These are phyloP conservation scores for Claviceps lovelessii DNA, from an alignment of 2,329 filamentous ascomycete species.

Conservation along the genomic window DNA sequence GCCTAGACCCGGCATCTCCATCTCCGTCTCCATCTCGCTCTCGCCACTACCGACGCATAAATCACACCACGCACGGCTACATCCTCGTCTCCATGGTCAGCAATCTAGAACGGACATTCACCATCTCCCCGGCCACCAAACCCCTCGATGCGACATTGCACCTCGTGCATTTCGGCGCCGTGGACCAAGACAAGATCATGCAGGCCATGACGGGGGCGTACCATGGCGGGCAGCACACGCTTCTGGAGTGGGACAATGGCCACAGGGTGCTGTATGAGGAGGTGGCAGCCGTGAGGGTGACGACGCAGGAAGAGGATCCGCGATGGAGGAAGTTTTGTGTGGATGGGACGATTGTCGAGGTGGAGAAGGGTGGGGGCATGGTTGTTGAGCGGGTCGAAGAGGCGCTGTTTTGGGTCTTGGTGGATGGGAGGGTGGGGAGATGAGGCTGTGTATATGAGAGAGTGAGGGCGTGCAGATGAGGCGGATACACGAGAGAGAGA, in stretches of 20 bases:
- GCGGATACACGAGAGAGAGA: no score
- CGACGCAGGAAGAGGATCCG: conserved; percentile 43
- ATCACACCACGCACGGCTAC: conserved; percentile 51
- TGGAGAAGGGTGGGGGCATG: conserved; percentile 59
- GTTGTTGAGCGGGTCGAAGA: conserved; percentile 39
- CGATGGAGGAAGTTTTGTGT: conserved; percentile 78
- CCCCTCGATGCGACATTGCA: conserved; percentile 58
- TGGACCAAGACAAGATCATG: conserved; percentile 54
- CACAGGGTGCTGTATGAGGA: conserved; percentile 57
- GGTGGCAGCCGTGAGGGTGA: conserved; percentile 52
- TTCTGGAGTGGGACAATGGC: conserved; percentile 35
- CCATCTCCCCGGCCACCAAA: conserved; percentile 58
- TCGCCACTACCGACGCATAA: conserved; percentile 12
- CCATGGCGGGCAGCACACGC: conserved; percentile 40
- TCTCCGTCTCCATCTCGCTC: neutral
- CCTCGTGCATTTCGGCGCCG: conserved; percentile 60
- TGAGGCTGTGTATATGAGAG: neutral
- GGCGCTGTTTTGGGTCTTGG: conserved; percentile 30
- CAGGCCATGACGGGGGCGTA: conserved; percentile 58
- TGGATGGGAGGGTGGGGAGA: conserved; percentile 17
- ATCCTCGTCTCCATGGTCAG: conserved; percentile 63
- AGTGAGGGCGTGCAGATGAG: no score
- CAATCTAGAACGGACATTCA: conserved; percentile 67
- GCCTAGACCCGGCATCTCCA: neutral
- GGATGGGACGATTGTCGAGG: conserved; percentile 74